phyloP scores from a whole-genome alignment of 768 basidiomycete genomes.

The Pleurotus platypus region DNA sequence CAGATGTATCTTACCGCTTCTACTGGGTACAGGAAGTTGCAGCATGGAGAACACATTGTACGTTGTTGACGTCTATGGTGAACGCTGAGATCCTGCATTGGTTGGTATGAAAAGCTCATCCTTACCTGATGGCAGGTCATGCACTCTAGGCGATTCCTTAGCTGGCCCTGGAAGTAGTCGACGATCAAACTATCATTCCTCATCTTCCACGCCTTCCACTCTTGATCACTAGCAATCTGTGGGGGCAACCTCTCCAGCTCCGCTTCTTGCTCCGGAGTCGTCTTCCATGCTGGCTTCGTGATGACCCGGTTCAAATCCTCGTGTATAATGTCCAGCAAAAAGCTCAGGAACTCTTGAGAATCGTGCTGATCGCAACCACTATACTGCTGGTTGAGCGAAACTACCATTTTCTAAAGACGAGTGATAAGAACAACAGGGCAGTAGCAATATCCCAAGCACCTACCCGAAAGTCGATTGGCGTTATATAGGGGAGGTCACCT shows the following conservation, averaged over 20 bases:
- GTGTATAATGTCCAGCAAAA: constrained; percentile 89
- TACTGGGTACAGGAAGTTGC: constrained; percentile 80
- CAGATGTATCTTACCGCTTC: constrained; percentile 58
- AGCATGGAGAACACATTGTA: constrained; percentile 97
- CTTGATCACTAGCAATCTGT: constrained; percentile 86
- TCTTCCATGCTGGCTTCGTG: constrained; percentile 58
- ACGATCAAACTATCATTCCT: constrained; percentile 93
- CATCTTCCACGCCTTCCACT: constrained; percentile 88
- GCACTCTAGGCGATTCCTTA: constrained; percentile 85
- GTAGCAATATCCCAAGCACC: not conserved
- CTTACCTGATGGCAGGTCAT: constrained; percentile 83
- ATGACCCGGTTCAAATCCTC: constrained; percentile 86
- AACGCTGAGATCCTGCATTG: not conserved
- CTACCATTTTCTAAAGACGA: constrained; percentile 31
- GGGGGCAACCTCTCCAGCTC: constrained; percentile 84
- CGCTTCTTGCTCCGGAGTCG: constrained; percentile 78
- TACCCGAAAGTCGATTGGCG: constrained; percentile 83
- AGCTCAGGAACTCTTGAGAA: constrained; percentile 94
- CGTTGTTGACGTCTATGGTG: constrained; percentile 87
- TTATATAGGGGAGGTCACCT: constrained; percentile 77
- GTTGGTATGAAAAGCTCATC: not conserved
- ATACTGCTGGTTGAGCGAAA: constrained; percentile 67
- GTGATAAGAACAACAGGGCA: not conserved
- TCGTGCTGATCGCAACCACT: constrained; percentile 91
- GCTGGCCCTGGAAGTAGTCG: constrained; percentile 97